Evolutionary conservation across 2,329 filamentous ascomycete species (phyloP).

Genomic region (Diaporthe aspalathi): DNA sequence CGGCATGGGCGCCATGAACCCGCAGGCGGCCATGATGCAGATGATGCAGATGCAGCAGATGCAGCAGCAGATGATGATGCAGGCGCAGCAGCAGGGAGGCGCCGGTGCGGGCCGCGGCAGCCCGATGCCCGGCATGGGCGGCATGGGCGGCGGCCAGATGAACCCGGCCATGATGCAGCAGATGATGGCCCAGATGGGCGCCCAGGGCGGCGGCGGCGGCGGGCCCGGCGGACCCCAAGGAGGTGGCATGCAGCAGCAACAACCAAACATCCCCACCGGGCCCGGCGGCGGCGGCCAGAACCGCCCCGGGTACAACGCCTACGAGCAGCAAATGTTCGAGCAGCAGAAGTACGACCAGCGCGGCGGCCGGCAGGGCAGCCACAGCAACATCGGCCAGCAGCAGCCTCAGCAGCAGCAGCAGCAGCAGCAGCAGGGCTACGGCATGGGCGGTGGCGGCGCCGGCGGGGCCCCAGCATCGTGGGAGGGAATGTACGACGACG

Average conservation of each 20-base stretch:
- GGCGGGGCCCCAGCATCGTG: conserved; percentile 82
- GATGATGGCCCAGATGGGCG: conserved; percentile 58
- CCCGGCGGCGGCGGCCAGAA: conserved; percentile 51
- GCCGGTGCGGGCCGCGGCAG: conserved; percentile 48
- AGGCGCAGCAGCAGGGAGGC: conserved; percentile 49
- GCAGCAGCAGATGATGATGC: conserved; percentile 68
- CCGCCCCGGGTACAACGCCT: conserved; percentile 70
- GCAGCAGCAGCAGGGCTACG: conserved; percentile 46
- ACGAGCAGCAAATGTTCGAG: conserved; percentile 80
- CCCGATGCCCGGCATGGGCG: conserved; percentile 50
- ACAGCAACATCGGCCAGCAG: conserved; percentile 39
- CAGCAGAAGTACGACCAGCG: conserved; percentile 80
- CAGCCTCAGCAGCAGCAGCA: too few relatives aligned
- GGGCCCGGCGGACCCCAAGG: conserved; percentile 38
- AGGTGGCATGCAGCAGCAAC: conserved; percentile 50
- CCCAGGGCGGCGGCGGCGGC: conserved; percentile 35
- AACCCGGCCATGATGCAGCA: conserved; percentile 67
- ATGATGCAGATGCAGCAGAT: conserved; percentile 83
- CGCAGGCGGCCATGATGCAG: conserved; percentile 58
- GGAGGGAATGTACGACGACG: conserved; percentile 99
- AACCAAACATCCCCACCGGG: conserved; percentile 45
- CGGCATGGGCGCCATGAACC: conserved; percentile 62
- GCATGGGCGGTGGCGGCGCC: conserved; percentile 49
- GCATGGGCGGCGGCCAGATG: conserved; percentile 44
- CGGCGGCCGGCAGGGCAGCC: conserved; percentile 47